Conservation (phyloP, 1,139 yeast species). For the Pneumocystis murina region DNA sequence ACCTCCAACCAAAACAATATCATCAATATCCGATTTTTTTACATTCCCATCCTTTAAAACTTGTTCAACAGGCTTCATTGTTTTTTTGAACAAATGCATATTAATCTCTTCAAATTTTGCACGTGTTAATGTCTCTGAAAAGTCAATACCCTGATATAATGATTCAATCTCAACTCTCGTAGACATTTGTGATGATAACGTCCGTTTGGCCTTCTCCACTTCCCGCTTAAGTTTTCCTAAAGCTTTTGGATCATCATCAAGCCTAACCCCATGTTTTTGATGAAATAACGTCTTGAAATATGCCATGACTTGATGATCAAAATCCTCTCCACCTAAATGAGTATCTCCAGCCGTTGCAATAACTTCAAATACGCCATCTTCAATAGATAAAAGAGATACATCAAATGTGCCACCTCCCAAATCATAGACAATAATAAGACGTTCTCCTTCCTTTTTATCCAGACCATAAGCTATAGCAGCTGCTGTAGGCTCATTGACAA, state of each 20-base stretch:
- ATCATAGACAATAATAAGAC: conserved; percentile 80
- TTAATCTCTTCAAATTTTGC: conserved; percentile 92
- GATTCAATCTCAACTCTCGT: conserved; percentile 90
- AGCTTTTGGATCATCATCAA: conserved; percentile 60
- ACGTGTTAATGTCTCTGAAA: conserved; percentile 80
- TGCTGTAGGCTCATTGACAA: conserved; percentile 95
- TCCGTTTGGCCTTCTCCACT: conserved; percentile 93
- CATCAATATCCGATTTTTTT: conserved; percentile 70
- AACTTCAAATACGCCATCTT: conserved; percentile 90
- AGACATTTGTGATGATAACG: conserved; percentile 78
- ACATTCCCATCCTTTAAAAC: conserved; percentile 81
- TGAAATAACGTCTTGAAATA: conserved; percentile 74
- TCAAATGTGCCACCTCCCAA: conserved; percentile 92
- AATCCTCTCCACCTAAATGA: conserved; percentile 95
- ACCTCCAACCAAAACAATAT: conserved; percentile 91
- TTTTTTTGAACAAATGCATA: conserved; percentile 72
- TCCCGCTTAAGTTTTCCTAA: conserved; percentile 84
- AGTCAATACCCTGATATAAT: conserved; percentile 87
- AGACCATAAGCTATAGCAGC: conserved; percentile 97
- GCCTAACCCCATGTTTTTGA: conserved; percentile 74
- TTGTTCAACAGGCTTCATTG: conserved; percentile 85
- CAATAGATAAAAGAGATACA: conserved; percentile 75
- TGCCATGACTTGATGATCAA: conserved; percentile 76
- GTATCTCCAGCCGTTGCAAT: conserved; percentile 93
- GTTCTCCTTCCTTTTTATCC: conserved; percentile 66